These are phyloP conservation scores for Kurtzmaniella quercitrusa DNA, from an alignment of 1,139 yeast genomes.

Conservation along the genomic window DNA sequence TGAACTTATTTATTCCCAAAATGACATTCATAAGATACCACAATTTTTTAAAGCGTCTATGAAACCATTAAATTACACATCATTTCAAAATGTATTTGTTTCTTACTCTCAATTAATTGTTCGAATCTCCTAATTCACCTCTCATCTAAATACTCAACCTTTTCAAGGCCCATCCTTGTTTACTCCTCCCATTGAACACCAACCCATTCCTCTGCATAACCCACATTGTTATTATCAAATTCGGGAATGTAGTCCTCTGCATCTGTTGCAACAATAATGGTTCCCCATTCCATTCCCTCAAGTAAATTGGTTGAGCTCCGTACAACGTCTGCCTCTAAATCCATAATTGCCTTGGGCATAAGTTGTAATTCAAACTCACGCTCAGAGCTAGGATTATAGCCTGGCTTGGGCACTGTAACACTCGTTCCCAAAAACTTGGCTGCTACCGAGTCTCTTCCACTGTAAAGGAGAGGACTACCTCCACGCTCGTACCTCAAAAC, in stretches of 20 bases:
- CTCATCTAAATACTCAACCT: too few species aligned
- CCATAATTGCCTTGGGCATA: conserved; percentile 90
- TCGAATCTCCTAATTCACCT: too few species aligned
- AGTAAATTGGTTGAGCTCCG: conserved; percentile 26
- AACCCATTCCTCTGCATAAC: conserved; percentile 84
- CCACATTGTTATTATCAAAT: conserved; percentile 63
- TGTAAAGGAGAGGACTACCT: conserved; percentile 71
- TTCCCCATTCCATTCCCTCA: conserved; percentile 97
- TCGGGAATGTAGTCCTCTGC: conserved; percentile 62
- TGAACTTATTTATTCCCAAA: too few species aligned
- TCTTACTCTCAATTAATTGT: too few species aligned
- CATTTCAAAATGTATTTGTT: too few species aligned
- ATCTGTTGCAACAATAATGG: conserved; percentile 82
- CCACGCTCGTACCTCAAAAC: conserved; percentile 77
- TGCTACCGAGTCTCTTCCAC: conserved; percentile 55
- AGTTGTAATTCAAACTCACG: conserved; percentile 81
- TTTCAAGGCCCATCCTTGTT: too few species aligned
- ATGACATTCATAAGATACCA: too few species aligned
- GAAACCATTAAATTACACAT: too few species aligned
- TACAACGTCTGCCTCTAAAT: conserved; percentile 51
- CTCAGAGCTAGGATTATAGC: conserved; percentile 56
- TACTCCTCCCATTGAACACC: conserved; percentile 94
- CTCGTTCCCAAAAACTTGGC: conserved; percentile 32
- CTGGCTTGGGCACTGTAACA: conserved; percentile 45
- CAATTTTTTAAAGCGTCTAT: too few species aligned